Base-by-base conservation (phyloP, 1,284 basidiomycete genomes). In the Pseudozyma sp. region DNA sequence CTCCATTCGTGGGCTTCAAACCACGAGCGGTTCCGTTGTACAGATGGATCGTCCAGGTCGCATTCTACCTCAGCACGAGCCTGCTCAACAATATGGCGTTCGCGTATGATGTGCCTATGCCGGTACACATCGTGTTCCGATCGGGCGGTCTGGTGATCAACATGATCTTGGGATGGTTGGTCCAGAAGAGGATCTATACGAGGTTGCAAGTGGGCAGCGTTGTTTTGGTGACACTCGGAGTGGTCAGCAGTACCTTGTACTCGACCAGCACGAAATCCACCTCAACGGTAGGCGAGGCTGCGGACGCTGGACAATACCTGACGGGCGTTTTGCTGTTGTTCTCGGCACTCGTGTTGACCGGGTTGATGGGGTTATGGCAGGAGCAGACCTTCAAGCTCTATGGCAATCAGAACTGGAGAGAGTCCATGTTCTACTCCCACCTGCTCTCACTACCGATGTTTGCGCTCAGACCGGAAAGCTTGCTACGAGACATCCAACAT, bases 101-200 rank as follows among this genome's bases (percentile, higher is more conserved):
- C 82, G 92, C 89, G 4, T 94, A 69, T 54, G 85, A 88, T 63
- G 92, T 97, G 61, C 94, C 94, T 14, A 93, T 97, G 89, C 87
- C 92, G 0, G 91, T 97, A 1, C 94, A 97, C 84, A 97, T 97
- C 83, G 92, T 97, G 62, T 97, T 97, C 81, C 88, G 94, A 39
- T 94, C 92, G 76, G 94, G 92, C 1, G 94, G 94, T n/a, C 85
- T 93, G 79, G 88, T 92, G n/a, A 85, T 93, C 48, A 92, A 90
- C 78, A 90, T 94, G 88, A 44, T 91, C 9, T 86, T 94, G 60
- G 93, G 92, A 0, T 90, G 88, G 87, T 51, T 90, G 1, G 70
- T 92, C 14, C 87, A 76, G 34, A 19, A 86, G 2, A 87, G 88
- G 34, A 45, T 44, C 13, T 83, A 81, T 45, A 53, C 66, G 5